A percentile compares a stretch with the other conserved stretches of the same genome.
Conservation (phyloP, 2,329 filamentous ascomycete genomes). For the Fusarium concolor region DNA sequence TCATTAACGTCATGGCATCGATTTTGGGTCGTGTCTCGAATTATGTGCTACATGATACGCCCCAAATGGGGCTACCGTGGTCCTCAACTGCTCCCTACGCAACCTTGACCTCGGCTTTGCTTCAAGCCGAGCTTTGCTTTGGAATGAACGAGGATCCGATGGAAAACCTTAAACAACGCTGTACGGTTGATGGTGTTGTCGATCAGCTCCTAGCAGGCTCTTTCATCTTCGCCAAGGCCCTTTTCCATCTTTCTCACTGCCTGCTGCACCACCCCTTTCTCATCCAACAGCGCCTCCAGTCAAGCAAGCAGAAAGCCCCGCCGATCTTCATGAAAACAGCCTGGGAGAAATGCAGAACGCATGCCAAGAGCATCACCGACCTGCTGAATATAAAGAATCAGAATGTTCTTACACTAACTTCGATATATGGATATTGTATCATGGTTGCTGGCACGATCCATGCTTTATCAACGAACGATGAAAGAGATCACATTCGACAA, state of each 20-base stretch:
- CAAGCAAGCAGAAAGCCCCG: conserved; percentile 7
- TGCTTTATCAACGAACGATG: conserved; percentile 20
- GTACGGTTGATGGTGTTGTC: not conserved
- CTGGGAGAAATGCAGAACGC: conserved; percentile 14
- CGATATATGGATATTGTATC: conserved; percentile 22
- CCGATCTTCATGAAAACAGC: conserved; percentile 13
- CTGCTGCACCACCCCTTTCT: conserved; percentile 17
- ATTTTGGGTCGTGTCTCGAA: conserved; percentile 13
- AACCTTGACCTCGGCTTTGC: not conserved
- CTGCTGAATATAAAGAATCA: conserved; percentile 12
- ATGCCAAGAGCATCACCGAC: conserved; percentile 1
- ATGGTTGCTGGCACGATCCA: conserved; percentile 24
- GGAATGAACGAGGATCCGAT: conserved; percentile 3
- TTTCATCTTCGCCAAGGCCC: conserved; percentile 23
- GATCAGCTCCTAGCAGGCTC: conserved; percentile 10
- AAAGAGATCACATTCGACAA: not conserved
- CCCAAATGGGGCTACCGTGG: not conserved
- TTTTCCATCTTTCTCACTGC: conserved; percentile 18
- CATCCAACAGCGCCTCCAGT: conserved; percentile 10
- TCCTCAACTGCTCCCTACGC: conserved; percentile 3
- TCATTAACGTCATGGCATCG: conserved; percentile 12
- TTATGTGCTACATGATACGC: conserved; percentile 3
- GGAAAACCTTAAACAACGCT: conserved; percentile 1
- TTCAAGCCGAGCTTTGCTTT: conserved; percentile 16
- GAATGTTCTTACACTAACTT: conserved; percentile 13